Percentiles rank a stretch among this genome's conserved stretches.
Conservation (phyloP, 2,329 filamentous ascomycete genomes). For the Penicillium rolfsii region DNA sequence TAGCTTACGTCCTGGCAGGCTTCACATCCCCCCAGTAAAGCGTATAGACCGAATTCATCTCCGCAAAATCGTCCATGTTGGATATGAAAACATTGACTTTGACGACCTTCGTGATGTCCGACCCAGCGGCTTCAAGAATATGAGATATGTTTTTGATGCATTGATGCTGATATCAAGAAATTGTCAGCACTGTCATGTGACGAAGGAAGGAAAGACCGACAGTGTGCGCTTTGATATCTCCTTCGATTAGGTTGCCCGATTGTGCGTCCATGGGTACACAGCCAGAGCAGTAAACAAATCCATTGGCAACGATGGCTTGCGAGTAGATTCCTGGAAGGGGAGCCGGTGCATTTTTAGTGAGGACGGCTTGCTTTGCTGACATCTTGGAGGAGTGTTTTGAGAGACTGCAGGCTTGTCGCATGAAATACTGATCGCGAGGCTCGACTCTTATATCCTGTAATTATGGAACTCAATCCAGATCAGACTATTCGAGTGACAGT, state of each 20-base stretch:
- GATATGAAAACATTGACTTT: constrained; percentile 70
- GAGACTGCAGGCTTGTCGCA: background rate
- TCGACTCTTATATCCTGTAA: too few species aligned
- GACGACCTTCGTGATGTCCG: constrained; percentile 62
- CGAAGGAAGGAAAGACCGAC: constrained; percentile 41
- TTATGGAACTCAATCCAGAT: too few species aligned
- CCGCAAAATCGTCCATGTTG: constrained; percentile 67
- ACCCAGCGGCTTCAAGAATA: constrained; percentile 64
- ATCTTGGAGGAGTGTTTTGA: constrained; percentile 27
- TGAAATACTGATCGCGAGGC: too few species aligned
- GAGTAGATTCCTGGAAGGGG: constrained; percentile 60
- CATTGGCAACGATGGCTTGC: constrained; percentile 65
- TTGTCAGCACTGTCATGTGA: background rate
- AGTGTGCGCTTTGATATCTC: constrained; percentile 58
- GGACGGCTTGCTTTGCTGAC: constrained; percentile 46
- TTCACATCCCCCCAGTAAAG: constrained; percentile 68
- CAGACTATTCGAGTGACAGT: too few species aligned
- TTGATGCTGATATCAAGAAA: constrained; percentile 47
- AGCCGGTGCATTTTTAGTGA: constrained; percentile 55
- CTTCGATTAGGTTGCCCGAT: constrained; percentile 60
- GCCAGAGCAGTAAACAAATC: constrained; percentile 73
- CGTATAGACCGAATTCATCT: constrained; percentile 84
- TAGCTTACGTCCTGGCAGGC: constrained; percentile 54
- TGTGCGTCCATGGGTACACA: constrained; percentile 61
- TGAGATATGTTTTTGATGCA: constrained; percentile 62